Conservation (phyloP, 2,329 filamentous ascomycete genomes). For the Bipolaris victoriae region DNA sequence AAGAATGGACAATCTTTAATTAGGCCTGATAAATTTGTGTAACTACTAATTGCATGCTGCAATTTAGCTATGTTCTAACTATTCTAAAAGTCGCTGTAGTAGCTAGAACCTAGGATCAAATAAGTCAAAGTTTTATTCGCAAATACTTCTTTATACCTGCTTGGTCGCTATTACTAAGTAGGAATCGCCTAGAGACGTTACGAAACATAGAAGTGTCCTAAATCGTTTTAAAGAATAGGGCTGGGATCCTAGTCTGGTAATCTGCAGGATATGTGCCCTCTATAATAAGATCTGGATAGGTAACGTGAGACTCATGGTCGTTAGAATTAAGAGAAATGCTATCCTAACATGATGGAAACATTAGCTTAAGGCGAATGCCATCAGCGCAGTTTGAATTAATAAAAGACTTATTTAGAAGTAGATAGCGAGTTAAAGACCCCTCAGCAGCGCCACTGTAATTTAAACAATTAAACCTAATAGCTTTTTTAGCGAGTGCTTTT, state of each 20-base stretch:
- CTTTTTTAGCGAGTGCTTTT: slow-evolving; percentile 19
- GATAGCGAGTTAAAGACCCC: slow-evolving; percentile 10
- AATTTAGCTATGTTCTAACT: slow-evolving; percentile 70
- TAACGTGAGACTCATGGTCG: slow-evolving; percentile 70
- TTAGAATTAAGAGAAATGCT: slow-evolving; percentile 43
- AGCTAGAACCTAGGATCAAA: slow-evolving; percentile 51
- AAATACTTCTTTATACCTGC: slow-evolving; percentile 37
- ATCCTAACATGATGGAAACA: slow-evolving; percentile 28
- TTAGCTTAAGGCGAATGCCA: slow-evolving; percentile 25
- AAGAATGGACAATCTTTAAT: slow-evolving; percentile 60
- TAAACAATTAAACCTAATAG: slow-evolving; percentile 23
- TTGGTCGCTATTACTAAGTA: slow-evolving; percentile 78
- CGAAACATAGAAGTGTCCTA: slow-evolving; percentile 74
- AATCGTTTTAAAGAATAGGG: slow-evolving; percentile 85
- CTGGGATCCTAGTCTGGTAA: slow-evolving; percentile 71
- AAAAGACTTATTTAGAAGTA: slow-evolving; percentile 15
- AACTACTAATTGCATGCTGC: slow-evolving; percentile 69
- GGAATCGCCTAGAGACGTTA: slow-evolving; percentile 69
- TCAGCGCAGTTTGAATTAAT: slow-evolving; percentile 16
- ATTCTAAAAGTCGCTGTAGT: slow-evolving; percentile 70
- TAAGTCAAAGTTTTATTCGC: slow-evolving; percentile 8
- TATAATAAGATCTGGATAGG: slow-evolving; percentile 78
- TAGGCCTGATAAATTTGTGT: slow-evolving; percentile 64
- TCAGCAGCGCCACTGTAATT: slow-evolving; percentile 15
- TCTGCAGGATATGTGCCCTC: slow-evolving; percentile 75